Evolutionary conservation across 2,329 filamentous ascomycete species (phyloP), one percentile per base, ranked within the genome.

Genomic region (Colletotrichum higginsianum): DNA sequence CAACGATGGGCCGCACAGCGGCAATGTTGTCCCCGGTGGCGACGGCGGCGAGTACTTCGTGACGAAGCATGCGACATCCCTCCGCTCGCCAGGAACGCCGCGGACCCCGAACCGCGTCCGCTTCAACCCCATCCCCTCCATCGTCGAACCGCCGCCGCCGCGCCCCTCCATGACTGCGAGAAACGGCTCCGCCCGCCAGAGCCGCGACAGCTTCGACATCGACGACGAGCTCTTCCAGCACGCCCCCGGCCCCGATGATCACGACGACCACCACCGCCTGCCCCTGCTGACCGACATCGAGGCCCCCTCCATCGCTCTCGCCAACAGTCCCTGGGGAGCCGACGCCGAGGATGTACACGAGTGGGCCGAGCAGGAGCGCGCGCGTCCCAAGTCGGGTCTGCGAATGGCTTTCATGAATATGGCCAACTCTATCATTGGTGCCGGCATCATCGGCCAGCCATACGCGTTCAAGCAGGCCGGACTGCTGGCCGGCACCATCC

Each of bases 351-450:
- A 86, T 75, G 81, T 85, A 35, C 80, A 85, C 63, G 79, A 84
- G 52, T 86, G 86, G 82, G 87, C 86, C 6, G 86, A 88, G 76
- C 83, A 85, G 44, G 89, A 91, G 79, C 85, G 86, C 67, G 78
- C 79, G 50, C 88, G 95, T 67, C 95, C 96, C 57, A 96, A 96
- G 83, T 97, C 94, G 69, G 93, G 93, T 6, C 88, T 98, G 83
- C 87, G 89, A 73, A 94, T 93, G 80, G 96, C 96, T 3, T 98
- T 99, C 76, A 98, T 98, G 95, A 99, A 99, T 84, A 99, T 99
- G 96, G 96, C 96, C 74, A 99, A 99, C 85, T 97, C 94, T 77
- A 99, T 99, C 80, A 98, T 99, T 76, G 91, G 91, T 49, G 91
- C 91, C 2, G 90, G 91, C 63, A 92, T 92, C 81, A 92, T 92